Evolutionary conservation across 306 rosid species (phyloP), one percentile per base, ranked within the genome.

Genomic region (Malus orientalis): DNA sequence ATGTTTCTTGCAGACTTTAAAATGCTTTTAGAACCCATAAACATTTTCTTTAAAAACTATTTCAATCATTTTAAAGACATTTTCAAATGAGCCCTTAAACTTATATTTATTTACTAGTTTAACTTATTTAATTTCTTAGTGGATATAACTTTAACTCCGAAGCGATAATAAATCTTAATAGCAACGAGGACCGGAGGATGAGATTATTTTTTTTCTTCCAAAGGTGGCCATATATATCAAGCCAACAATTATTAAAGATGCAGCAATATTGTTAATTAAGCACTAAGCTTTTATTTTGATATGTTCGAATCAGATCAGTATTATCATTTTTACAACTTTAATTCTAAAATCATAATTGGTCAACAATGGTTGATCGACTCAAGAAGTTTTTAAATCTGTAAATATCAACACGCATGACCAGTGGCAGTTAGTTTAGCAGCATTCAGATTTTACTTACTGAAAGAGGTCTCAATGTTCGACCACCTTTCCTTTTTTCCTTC

Each of bases 291-390:
- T 16, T 61, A 29, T 25, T 75, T 71, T 47, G 49, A 47, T 64
- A 45, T 33, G 53, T 14, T 25, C 18, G 60, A 65, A 59, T 73
- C 65, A 32, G 63, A 76, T 18, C 32, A 82, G 57, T 76, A 75
- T 74, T 74, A 23, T 73, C 32, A 79, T 64, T 65, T 71, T 60
- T 72, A 33, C 58, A 47, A 54, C 73, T 76, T 83, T 51, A 51
- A 2, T 15, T 67, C 45, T 29, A 23, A 74, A 8, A 53, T 74
- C 77, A 73, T 85, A 71, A 86, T 89, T 74, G 76, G 88, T 87
- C 69, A 25, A n/a, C 57, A 67, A n/a, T 61, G 51, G 82, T 88
- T 89, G 81, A 85, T 81, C 38, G 63, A 94, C 98, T 89, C 94
- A 84, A 93, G 91, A 86, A 82, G 80, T 23, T 69, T 67, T 5